Conservation (phyloP, 2,329 filamentous ascomycete genomes). For the Aspergillus clavatus region DNA sequence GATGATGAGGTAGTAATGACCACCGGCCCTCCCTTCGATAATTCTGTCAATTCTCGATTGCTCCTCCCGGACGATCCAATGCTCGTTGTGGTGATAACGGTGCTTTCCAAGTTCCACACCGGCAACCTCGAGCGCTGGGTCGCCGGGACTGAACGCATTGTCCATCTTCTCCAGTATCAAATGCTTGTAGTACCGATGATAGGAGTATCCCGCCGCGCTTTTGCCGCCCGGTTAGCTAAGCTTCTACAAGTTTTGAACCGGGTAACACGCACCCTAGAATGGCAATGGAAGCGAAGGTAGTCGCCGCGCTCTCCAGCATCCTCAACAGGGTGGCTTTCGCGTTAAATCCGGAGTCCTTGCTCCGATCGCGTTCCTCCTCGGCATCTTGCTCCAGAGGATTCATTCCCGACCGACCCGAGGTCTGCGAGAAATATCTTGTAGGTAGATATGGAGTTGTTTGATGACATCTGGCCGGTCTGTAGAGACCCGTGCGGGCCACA, state of each 20-base stretch:
- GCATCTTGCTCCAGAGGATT: slow-evolving; percentile 29
- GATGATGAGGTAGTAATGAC: slow-evolving; percentile 86
- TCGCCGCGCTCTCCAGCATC: slow-evolving; percentile 69
- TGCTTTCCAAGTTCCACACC: slow-evolving; percentile 45
- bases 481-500: slow-evolving; percentile 16
- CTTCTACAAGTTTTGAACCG: background rate
- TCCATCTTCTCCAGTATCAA: slow-evolving; percentile 89
- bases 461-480: slow-evolving; percentile 10
- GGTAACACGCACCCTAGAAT: slow-evolving; percentile 55
- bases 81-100: slow-evolving; percentile 46
- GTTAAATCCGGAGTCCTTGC: slow-evolving; percentile 27
- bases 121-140: slow-evolving; percentile 80
- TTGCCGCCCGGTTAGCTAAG: slow-evolving; percentile 14
- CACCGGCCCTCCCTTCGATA: slow-evolving; percentile 64
- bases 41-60: slow-evolving; percentile 79
- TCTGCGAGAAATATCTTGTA: slow-evolving; percentile 22
- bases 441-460: slow-evolving; percentile 10
- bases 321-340: slow-evolving; percentile 47
- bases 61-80: slow-evolving; percentile 82
- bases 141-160: slow-evolving; percentile 84
- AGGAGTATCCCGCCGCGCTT: slow-evolving; percentile 64
- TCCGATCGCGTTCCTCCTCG: slow-evolving; percentile 23
- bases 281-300: slow-evolving; percentile 68
- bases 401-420: slow-evolving; percentile 19
- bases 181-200: slow-evolving; percentile 82